Conservation (phyloP, 306 rosid genomes). For the Vigna mungo region DNA sequence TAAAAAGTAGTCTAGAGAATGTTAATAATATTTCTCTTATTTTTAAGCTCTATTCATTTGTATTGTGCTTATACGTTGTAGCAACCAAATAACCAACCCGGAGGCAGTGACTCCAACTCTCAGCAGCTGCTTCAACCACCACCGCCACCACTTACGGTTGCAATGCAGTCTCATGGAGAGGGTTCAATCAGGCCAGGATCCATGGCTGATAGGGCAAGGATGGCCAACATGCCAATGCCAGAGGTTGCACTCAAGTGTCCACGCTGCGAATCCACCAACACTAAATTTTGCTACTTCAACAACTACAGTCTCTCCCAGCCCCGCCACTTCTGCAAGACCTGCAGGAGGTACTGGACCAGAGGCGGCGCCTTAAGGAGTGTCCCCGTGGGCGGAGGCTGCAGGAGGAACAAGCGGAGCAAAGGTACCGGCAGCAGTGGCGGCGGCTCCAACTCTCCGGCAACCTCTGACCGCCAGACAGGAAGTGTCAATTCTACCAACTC, state of each 20-base stretch:
- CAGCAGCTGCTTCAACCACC: slow-evolving; percentile 56
- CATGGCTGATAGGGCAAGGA: slow-evolving; percentile 79
- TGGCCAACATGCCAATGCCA: slow-evolving; percentile 79
- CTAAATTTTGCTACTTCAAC: background rate
- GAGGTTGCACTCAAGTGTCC: slow-evolving; percentile 80
- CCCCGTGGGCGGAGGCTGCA: slow-evolving; percentile 91
- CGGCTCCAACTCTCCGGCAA: slow-evolving; percentile 68
- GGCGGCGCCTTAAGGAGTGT: slow-evolving; percentile 80
- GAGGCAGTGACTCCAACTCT: slow-evolving; percentile 36
- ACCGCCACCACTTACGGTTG: background rate
- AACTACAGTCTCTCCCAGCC: background rate
- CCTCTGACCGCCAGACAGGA: slow-evolving; percentile 54
- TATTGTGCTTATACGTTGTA: slow-evolving; percentile 11
- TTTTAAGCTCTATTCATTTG: background rate
- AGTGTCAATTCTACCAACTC: slow-evolving; percentile 58
- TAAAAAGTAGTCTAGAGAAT: no score
- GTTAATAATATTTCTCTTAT: no score
- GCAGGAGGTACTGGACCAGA: slow-evolving; percentile 62
- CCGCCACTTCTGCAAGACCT: background rate
- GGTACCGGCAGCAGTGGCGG: slow-evolving; percentile 40
- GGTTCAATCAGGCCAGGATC: slow-evolving; percentile 78
- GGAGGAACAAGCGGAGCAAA: slow-evolving; percentile 80
- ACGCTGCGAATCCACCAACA: background rate
- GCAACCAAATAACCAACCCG: slow-evolving; percentile 51
- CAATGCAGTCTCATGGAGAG: slow-evolving; percentile 49